Evolutionary conservation across 2,329 filamentous ascomycete species (phyloP), one percentile per base, ranked within the genome.

Genomic region (Diaporthe vexans): DNA sequence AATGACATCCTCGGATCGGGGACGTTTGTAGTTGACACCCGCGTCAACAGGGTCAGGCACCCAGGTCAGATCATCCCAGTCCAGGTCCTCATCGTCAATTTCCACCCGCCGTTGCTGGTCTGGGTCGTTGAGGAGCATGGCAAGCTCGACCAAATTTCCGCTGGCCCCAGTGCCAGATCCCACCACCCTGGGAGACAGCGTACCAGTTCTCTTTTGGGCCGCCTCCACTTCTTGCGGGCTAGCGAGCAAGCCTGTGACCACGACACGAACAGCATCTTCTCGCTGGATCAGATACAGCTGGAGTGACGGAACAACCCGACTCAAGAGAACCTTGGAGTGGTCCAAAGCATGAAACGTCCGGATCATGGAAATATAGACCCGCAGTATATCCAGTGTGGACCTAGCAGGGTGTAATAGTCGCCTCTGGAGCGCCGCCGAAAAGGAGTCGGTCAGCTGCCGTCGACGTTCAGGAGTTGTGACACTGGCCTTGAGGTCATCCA

Each of bases 1-100:
- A 73, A 98, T 95, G 17, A 98, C 82, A 82, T 99, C 97, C 77
- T 95, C 94, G 57, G 92, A 94, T 81, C 94, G 97, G 15, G 94
- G 94, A 74, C 95, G 93, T 80, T 94, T 95, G 85, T 98, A 98
- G 81, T 98, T 94, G 63, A 95, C 93, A 13, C 95, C 95, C 1
- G 97, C 97, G 81, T 99, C 97, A 52, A 97, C 92, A 0, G 97
- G 97, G 79, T 98, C 94, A 1, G 97, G 97, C 48, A 95, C 88
- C 97, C 97, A 99, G 11, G 92, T 90, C 92, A 98, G 94, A 82
- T 99, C 95, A 80, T 95, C 90, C 93, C 94, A 98, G 82, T 97
- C 94, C 21, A 97, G 87, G 70, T 94, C 94, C 73, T 93, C 91
- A 76, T 91, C 91, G 35, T 92, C 89, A 11, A 86, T 84, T 26